phyloP scores from a whole-genome alignment of 2,329 filamentous ascomycete species.

The Exophiala sp. region DNA sequence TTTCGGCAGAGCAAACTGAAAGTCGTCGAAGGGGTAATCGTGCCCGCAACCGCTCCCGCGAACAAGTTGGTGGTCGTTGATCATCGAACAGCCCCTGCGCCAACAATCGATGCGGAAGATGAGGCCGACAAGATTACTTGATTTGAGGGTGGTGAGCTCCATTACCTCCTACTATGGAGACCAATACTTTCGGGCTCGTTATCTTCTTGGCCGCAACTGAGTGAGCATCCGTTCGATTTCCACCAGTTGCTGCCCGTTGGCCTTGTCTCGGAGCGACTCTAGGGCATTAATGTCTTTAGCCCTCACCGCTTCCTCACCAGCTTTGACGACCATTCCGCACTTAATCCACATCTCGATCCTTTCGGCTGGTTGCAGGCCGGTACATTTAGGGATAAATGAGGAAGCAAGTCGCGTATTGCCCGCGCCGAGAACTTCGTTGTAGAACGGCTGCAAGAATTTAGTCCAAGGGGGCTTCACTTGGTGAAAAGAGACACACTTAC shows the following conservation, averaged over 20 bases:
- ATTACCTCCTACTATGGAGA: neutral
- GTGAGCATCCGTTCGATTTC: constrained; percentile 78
- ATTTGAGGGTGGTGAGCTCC: too few relatives aligned
- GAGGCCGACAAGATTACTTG: constrained; percentile 43
- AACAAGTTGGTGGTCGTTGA: constrained; percentile 33
- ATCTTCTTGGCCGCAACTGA: constrained; percentile 45
- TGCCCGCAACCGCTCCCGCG: constrained; percentile 15
- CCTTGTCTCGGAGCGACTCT: constrained; percentile 65
- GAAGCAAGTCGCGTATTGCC: constrained; percentile 84
- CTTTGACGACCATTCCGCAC: constrained; percentile 81
- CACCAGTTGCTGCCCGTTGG: constrained; percentile 60
- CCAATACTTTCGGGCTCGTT: constrained; percentile 1
- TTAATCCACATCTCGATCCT: constrained; percentile 91
- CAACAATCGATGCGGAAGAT: constrained; percentile 26
- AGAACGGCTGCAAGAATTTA: constrained; percentile 86
- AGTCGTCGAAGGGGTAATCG: constrained; percentile 14
- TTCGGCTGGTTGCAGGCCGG: constrained; percentile 60
- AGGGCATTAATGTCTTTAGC: constrained; percentile 72
- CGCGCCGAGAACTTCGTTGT: constrained; percentile 78
- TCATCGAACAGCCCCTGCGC: constrained; percentile 22
- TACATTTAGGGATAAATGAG: constrained; percentile 82
- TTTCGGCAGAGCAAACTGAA: constrained; percentile 16
- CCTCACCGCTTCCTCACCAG: constrained; percentile 84
- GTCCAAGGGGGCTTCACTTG: too few relatives aligned
- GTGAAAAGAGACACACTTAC: constrained; percentile 49